These are phyloP conservation scores for Lichtheimia ramosa DNA, from an alignment of 371 early-diverging fungal genomes.

Conservation along the genomic window DNA sequence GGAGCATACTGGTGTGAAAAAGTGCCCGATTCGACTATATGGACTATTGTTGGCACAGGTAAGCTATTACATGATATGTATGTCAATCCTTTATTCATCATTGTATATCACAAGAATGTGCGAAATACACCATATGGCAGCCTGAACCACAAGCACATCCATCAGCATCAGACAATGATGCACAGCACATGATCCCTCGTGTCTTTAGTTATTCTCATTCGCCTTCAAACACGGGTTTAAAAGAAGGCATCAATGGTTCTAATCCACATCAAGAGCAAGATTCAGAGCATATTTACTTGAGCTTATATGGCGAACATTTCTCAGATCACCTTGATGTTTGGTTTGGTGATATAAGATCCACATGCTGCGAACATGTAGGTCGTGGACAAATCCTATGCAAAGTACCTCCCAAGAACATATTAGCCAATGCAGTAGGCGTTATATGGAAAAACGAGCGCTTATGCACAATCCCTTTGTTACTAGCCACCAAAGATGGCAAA, in stretches of 20 bases:
- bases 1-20: conserved; percentile 80
- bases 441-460: neutral
- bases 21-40: conserved; percentile 83
- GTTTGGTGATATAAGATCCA: conserved; percentile 67
- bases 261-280: neutral
- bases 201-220: conserved; percentile 7
- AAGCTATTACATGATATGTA: neutral
- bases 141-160: conserved; percentile 21
- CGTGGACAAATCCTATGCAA: conserved; percentile 45
- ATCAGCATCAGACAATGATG: neutral
- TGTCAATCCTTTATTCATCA: too few relatives aligned
- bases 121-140: conserved; percentile 72
- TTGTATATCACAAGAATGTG: conserved; percentile 32
- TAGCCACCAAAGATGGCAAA: neutral
- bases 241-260: too few relatives aligned
- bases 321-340: conserved; percentile 63
- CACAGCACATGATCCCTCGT: neutral
- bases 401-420: conserved; percentile 31
- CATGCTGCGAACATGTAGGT: conserved; percentile 49
- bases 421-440: neutral
- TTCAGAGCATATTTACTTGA: neutral
- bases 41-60: conserved; percentile 89
- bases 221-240: neutral
- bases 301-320: conserved; percentile 56
- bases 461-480: neutral